Base-by-base conservation (phyloP, 257 asterid genomes). In the Eustoma russellianum region DNA sequence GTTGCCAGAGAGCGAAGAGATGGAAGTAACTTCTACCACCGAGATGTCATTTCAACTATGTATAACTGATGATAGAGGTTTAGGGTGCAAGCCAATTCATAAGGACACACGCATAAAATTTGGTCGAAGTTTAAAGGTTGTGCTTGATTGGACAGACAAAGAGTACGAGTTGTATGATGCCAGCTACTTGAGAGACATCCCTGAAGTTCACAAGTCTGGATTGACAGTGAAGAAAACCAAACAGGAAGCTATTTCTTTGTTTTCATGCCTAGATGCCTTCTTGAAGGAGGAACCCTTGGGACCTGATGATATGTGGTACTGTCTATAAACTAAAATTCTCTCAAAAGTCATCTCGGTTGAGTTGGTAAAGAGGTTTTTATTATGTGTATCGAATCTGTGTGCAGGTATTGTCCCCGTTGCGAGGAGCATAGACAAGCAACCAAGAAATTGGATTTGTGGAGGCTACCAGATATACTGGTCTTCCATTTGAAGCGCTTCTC, bases 241-340 rank as follows among this genome's bases (percentile, higher is more conserved):
- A 70, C 97, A 77, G 70, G 98, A 87, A 60, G 86, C 86, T 7
- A 76, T 91, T 72, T 82, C 97, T 68, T 74, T 92, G 52, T 92
- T 92, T 81, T 88, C 97, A 2, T 92, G 99, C 67, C 70, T 92
- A 66, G 95, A 92, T 74, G 86, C 95, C 52, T 92, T 92, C 78
- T 74, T 85, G 41, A 92, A 83, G 72, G 97, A 88, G 79, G 99
- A 92, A 70, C 99, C 97, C 16, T 66, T 92, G 17, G 99, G 97
- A 57, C 99, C 91, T 33, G 99, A 92, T 73, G 99, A 92, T 70
- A 92, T 88, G 99, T 92, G 99, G 99, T 88, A 76, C 49, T 46
- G 43, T 38, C 41, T 24, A 33, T 60, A 28, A 24, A 9, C 44
- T n/a, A 17, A 50, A 40, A 41, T 46, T 62, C 34, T 38, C 45